Conservation (phyloP, 768 basidiomycete genomes). For the Ephemerocybe angulata region DNA sequence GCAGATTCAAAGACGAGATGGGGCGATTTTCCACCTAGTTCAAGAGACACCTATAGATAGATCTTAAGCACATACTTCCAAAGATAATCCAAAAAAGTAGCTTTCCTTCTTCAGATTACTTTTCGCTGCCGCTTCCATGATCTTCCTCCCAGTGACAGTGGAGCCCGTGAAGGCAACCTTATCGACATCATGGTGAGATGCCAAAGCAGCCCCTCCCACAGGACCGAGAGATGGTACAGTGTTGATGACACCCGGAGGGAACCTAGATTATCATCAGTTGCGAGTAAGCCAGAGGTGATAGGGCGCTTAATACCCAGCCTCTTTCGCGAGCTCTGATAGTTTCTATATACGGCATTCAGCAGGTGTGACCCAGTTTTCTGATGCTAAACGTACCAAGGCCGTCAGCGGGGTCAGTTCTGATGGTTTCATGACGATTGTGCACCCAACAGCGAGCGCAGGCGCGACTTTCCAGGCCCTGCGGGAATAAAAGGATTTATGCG, state of each 20-base stretch:
- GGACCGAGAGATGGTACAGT: constrained; percentile 79
- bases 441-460: constrained; percentile 87
- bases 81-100: neutral
- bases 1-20: constrained; percentile 89
- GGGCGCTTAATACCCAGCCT: constrained; percentile 66
- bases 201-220: constrained; percentile 81
- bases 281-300: constrained; percentile 9
- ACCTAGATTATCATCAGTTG: constrained; percentile 31
- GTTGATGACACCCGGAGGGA: constrained; percentile 90
- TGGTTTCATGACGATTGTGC: constrained; percentile 94
- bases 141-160: constrained; percentile 81
- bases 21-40: constrained; percentile 92
- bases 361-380: neutral
- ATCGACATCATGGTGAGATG: constrained; percentile 81
- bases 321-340: constrained; percentile 75
- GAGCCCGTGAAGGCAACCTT: constrained; percentile 96
- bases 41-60: constrained; percentile 68
- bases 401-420: constrained; percentile 85
- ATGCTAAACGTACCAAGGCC: constrained; percentile 53
- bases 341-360: constrained; percentile 41
- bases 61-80: constrained; percentile 3
- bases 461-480: constrained; percentile 86
- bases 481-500: neutral
- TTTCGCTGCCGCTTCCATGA: constrained; percentile 89
- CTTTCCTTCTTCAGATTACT: constrained; percentile 89